Evolutionary conservation across 2,329 filamentous ascomycete genomes (phyloP), one percentile per base, ranked within the genome.

Genomic region (Fusarium luffae): DNA sequence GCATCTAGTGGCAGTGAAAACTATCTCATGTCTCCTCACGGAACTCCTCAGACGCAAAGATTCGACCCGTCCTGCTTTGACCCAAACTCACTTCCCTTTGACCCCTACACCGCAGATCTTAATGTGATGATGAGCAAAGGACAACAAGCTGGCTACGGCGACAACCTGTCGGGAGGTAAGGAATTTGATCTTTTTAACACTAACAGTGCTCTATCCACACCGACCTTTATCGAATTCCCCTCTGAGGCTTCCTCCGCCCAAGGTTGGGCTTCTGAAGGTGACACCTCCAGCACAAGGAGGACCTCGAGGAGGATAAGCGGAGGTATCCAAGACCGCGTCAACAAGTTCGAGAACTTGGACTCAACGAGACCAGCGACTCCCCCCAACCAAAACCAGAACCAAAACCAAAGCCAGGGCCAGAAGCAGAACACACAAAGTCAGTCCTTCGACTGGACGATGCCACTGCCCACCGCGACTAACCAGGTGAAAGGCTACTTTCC

Each of bases 301-400:
- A 76, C 70, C 50, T 82, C 83, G 34, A 74, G 76, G 67, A 82
- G 88, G 68, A 84, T 90, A 71, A 90, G 88, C 80, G 86, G 87
- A 70, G 87, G 85, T 23, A 89, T 90, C 74, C 78, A 88, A 79
- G 86, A 89, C 69, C 83, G 88, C 72, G 86, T 90, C 18, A 77
- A 78, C 77, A 89, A 88, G 77, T 90, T 87, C 70, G 88, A 90
- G 79, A 83, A 77, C 47, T 76, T 90, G 74, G 80, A 79, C 62
- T 69, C 82, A 48, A 83, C 85, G 49, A 84, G 86, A 78, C 89
- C 90, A 59, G 82, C 84, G 59, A 93, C 90, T 59, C 91, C 90
- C 60, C 85, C 84, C 69, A 85, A 84, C 69, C 87, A 90, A 78
- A 86, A 86, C 21, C 47, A 34, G 7, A 49, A 79, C 70, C 87